Conservation (phyloP, 164 flowering plant species). For the Chimonanthus salicifolius region DNA sequence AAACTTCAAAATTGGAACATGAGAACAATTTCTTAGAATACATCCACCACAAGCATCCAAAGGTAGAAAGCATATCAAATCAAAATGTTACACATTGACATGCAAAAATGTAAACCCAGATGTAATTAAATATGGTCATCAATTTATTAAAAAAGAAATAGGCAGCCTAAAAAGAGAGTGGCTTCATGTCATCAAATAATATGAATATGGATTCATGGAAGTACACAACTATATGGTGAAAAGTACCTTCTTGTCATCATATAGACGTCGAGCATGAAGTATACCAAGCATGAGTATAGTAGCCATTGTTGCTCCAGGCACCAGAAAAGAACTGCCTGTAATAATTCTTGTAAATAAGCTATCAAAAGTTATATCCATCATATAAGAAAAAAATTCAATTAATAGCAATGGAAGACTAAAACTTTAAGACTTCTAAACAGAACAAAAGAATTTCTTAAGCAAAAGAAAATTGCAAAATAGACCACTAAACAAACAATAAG, state of each 20-base stretch:
- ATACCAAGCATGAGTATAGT: constrained; percentile 91
- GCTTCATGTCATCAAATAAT: too few species aligned
- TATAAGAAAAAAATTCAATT: not conserved
- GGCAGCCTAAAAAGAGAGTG: not conserved
- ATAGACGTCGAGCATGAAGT: constrained; percentile 86
- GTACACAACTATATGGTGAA: not conserved
- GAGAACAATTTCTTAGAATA: too few species aligned
- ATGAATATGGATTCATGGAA: not conserved
- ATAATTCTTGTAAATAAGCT: not conserved
- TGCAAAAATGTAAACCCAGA: too few species aligned
- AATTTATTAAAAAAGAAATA: too few species aligned
- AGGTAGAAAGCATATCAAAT: too few species aligned
- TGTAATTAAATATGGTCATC: too few species aligned
- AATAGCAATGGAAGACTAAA: not conserved
- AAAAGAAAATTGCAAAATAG: not conserved
- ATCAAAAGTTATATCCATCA: not conserved
- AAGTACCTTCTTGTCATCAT: constrained; percentile 75
- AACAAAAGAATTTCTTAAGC: not conserved
- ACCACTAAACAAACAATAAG: not conserved
- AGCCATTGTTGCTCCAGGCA: constrained; percentile 93
- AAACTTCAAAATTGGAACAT: too few species aligned
- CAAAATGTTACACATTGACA: too few species aligned
- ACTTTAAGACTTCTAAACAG: not conserved
- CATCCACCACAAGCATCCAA: too few species aligned
- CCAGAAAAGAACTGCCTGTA: constrained; percentile 51